These are phyloP conservation scores for Parvularia atlantis DNA, from an alignment of 78 protist genomes.

Conservation along the genomic window DNA sequence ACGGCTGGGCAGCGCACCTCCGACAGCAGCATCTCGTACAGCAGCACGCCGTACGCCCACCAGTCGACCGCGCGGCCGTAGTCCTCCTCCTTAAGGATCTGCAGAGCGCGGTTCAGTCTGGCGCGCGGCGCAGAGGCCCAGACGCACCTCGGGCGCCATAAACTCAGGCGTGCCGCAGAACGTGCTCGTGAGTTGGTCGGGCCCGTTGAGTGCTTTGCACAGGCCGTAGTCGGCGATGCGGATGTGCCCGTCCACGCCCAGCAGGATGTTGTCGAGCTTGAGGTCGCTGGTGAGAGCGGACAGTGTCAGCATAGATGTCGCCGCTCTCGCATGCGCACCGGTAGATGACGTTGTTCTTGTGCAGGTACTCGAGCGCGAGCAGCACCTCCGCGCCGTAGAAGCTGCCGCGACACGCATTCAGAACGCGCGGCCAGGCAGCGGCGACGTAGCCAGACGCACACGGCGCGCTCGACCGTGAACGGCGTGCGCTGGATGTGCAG, in stretches of 20 bases:
- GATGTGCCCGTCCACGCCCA: constrained; percentile 63
- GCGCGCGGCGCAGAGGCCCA: too few species aligned
- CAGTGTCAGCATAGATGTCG: background rate
- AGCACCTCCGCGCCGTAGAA: constrained; percentile 79
- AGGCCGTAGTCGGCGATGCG: constrained; percentile 82
- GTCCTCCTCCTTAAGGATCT: constrained; percentile 21
- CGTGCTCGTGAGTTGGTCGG: constrained; percentile 35
- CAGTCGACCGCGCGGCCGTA: constrained; percentile 48
- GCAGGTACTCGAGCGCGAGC: constrained; percentile 74
- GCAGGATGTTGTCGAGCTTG: constrained; percentile 75
- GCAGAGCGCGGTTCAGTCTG: constrained; percentile 53
- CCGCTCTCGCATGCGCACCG: constrained; percentile 23
- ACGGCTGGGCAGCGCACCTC: too few species aligned
- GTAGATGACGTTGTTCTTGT: constrained; percentile 51
- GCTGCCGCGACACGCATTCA: constrained; percentile 32
- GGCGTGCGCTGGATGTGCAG: constrained; percentile 47
- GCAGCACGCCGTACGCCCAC: constrained; percentile 53
- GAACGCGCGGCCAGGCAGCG: background rate
- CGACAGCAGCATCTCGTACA: constrained; percentile 27
- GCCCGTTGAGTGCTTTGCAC: constrained; percentile 43
- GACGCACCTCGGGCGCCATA: constrained; percentile 44
- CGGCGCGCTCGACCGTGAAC: constrained; percentile 11
- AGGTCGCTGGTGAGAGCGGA: constrained; percentile 29
- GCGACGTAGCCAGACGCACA: too few species aligned
- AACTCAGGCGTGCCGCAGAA: constrained; percentile 94